Percentiles rank a stretch among this genome's conserved stretches.
These are phyloP conservation scores for Apiosordaria backusii DNA, from an alignment of 495 filamentous ascomycete species.

Conservation along the genomic window DNA sequence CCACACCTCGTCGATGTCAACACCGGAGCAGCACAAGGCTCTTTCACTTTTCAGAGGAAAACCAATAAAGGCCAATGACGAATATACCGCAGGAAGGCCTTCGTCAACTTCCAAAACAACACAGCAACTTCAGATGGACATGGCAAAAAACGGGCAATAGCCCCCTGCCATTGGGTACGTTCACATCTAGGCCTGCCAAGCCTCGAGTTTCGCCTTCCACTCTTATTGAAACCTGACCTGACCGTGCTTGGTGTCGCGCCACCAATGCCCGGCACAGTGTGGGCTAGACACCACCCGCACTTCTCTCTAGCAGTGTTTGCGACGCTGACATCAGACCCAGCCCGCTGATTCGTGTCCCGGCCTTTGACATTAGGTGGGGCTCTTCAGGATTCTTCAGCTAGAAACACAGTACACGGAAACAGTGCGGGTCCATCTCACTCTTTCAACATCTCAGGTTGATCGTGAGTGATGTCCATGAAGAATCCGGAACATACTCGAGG, in stretches of 20 bases:
- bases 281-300: neutral
- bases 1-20: neutral
- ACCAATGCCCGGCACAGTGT: slow-evolving; percentile 3
- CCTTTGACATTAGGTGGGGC: neutral
- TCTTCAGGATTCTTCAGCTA: neutral
- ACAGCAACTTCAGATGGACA: neutral
- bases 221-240: slow-evolving; percentile 2
- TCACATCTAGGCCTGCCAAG: neutral
- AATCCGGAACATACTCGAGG: neutral
- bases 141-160: neutral
- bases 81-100: neutral
- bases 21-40: neutral
- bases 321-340: neutral
- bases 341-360: neutral
- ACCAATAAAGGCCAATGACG: neutral
- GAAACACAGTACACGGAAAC: neutral
- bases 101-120: neutral
- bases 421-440: neutral
- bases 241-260: neutral
- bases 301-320: neutral
- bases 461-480: neutral
- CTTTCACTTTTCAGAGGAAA: neutral
- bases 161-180: neutral
- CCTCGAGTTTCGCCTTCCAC: slow-evolving; percentile 8
- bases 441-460: neutral